These are phyloP conservation scores for Trypanosoma conorhini DNA, from an alignment of 208 protist genomes.

Conservation along the genomic window DNA sequence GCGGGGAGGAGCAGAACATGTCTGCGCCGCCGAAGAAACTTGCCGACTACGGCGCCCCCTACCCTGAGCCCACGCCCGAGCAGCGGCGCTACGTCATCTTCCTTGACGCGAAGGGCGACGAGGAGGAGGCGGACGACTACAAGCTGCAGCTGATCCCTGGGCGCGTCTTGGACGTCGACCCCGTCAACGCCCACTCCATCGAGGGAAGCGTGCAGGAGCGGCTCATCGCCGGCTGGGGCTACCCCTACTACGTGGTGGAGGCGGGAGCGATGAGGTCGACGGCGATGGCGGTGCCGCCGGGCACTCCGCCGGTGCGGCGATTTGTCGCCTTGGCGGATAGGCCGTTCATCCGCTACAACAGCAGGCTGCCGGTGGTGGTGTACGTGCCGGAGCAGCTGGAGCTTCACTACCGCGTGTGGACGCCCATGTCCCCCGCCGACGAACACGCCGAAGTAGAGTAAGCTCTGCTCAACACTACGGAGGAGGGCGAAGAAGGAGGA, in stretches of 20 bases:
- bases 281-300: background rate
- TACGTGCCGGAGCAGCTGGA: slow-evolving; percentile 32
- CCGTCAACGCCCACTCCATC: slow-evolving; percentile 44
- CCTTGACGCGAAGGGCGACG: slow-evolving; percentile 55
- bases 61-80: slow-evolving; percentile 51
- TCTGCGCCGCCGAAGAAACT: slow-evolving; percentile 26
- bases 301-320: background rate
- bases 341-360: slow-evolving; percentile 32
- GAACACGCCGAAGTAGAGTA: background rate
- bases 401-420: slow-evolving; percentile 31
- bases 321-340: slow-evolving; percentile 19
- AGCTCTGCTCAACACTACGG: background rate
- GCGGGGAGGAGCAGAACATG: background rate
- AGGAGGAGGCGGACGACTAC: slow-evolving; percentile 30
- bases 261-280: background rate
- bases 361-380: slow-evolving; percentile 35
- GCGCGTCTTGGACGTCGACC: slow-evolving; percentile 42
- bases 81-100: slow-evolving; percentile 76
- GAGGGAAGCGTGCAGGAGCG: slow-evolving; percentile 50
- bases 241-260: slow-evolving; percentile 26
- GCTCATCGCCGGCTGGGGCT: slow-evolving; percentile 57
- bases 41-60: slow-evolving; percentile 59
- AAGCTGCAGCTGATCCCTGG: slow-evolving; percentile 72
- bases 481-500: background rate
- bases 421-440: background rate